Evolutionary conservation across 116 monocot genomes (phyloP).

Genomic region (Phalaenopsis hybrid): DNA sequence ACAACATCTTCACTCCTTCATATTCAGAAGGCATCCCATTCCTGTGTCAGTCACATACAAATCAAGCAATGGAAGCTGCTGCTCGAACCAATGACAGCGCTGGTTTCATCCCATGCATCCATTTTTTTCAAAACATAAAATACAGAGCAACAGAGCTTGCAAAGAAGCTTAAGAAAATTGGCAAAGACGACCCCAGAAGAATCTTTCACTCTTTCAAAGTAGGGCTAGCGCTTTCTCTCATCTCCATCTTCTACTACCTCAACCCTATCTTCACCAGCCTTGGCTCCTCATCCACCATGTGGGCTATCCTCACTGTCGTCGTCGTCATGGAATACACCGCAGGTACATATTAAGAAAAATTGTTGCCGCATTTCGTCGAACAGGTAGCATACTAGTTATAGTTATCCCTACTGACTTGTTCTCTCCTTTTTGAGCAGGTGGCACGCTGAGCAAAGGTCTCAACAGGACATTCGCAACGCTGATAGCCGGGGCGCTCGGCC

Average conservation of each 20-base stretch:
- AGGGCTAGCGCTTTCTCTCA: constrained; percentile 53
- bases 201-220: constrained; percentile 53
- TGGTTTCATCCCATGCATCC: constrained; percentile 10
- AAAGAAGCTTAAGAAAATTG: constrained; percentile 39
- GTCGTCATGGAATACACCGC: constrained; percentile 73
- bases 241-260: constrained; percentile 67
- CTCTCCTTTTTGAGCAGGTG: constrained; percentile 25
- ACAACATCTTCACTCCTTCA: no score
- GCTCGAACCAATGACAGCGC: constrained; percentile 7
- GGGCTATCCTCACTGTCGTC: constrained; percentile 65
- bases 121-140: background rate
- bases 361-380: no score
- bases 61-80: constrained; percentile 14
- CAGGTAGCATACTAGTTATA: background rate
- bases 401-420: background rate
- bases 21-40: no score
- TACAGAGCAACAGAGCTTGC: constrained; percentile 1
- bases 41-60: background rate
- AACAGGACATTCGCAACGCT: constrained; percentile 52
- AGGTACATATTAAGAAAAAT: constrained; percentile 21
- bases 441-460: constrained; percentile 52
- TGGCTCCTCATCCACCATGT: constrained; percentile 54
- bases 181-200: constrained; percentile 52
- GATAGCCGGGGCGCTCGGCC: constrained; percentile 38
- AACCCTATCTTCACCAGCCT: constrained; percentile 52